Evolutionary conservation across 805 yeast genomes (phyloP).

Genomic region (Hemisphaericaspora nanyangensis): DNA sequence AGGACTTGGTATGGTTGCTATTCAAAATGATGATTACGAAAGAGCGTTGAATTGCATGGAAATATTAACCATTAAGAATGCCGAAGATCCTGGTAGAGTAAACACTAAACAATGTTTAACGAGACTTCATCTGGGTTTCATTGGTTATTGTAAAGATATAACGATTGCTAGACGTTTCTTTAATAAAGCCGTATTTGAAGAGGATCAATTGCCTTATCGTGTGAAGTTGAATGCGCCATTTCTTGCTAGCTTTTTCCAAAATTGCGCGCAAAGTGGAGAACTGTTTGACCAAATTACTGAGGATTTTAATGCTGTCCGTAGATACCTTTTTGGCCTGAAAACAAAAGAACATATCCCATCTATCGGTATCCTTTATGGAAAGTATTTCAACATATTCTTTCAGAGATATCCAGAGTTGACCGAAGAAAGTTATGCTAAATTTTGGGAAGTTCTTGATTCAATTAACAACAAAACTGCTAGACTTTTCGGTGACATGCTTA

Average conservation of each 20-base stretch:
- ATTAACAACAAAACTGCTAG: slow-evolving; percentile 63
- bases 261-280: slow-evolving; percentile 54
- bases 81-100: slow-evolving; percentile 16
- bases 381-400: slow-evolving; percentile 68
- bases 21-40: slow-evolving; percentile 59
- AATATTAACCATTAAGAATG: slow-evolving; percentile 51
- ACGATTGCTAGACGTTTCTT: slow-evolving; percentile 70
- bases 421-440: slow-evolving; percentile 56
- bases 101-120: slow-evolving; percentile 51
- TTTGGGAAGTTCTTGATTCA: slow-evolving; percentile 37
- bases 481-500: slow-evolving; percentile 75
- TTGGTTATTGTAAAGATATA: slow-evolving; percentile 73
- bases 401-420: slow-evolving; percentile 50
- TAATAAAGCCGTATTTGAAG: slow-evolving; percentile 58
- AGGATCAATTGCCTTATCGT: slow-evolving; percentile 64
- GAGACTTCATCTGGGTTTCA: slow-evolving; percentile 73
- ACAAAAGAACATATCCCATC: too few species aligned
- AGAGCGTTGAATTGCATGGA: slow-evolving; percentile 65
- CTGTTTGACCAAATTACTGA: slow-evolving; percentile 56
- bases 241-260: slow-evolving; percentile 59
- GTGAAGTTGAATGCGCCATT: slow-evolving; percentile 72
- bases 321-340: too few species aligned
- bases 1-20: slow-evolving; percentile 72
- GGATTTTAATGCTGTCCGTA: slow-evolving; percentile 51
- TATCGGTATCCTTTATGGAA: too few species aligned